Evolutionary conservation across 2,329 filamentous ascomycete genomes (phyloP).

Genomic region (Aureobasidium sp.): DNA sequence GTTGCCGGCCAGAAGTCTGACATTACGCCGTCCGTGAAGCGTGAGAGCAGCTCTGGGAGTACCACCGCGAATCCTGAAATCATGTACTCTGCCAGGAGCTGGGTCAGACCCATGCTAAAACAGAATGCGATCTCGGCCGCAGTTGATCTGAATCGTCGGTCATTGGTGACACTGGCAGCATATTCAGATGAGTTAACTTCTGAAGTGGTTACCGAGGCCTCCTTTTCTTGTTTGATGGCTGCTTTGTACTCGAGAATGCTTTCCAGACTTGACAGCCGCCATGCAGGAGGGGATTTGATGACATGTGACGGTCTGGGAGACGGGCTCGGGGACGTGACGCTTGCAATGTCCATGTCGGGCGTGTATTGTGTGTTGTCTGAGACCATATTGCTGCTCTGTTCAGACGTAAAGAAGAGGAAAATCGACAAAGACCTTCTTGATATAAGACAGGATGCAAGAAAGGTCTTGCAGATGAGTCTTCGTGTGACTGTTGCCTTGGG

Average conservation of each 20-base stretch:
- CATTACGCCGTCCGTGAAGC: not conserved
- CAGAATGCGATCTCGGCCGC: constrained; percentile 29
- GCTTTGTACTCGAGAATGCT: constrained; percentile 28
- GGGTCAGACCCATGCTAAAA: constrained; percentile 31
- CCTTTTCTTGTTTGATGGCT: constrained; percentile 22
- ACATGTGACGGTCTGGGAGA: not conserved
- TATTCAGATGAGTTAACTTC: not conserved
- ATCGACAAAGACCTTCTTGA: not conserved
- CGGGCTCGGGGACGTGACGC: not conserved
- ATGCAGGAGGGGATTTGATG: not conserved
- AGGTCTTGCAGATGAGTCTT: not conserved
- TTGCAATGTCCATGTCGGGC: not conserved
- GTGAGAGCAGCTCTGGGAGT: constrained; percentile 25
- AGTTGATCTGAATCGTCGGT: constrained; percentile 24
- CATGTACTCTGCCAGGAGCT: constrained; percentile 32
- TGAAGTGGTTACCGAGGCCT: constrained; percentile 18
- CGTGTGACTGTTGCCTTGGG: not conserved
- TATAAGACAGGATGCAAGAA: not conserved
- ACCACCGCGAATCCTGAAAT: constrained; percentile 33
- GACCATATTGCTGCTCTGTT: not conserved
- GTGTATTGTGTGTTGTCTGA: not conserved
- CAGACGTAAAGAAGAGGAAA: not conserved
- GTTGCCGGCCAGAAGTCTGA: constrained; percentile 30
- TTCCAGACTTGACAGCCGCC: constrained; percentile 24
- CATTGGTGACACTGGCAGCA: not conserved